Evolutionary conservation across 2,329 filamentous ascomycete genomes (phyloP).

Genomic region (Paecilomyces sp.): DNA sequence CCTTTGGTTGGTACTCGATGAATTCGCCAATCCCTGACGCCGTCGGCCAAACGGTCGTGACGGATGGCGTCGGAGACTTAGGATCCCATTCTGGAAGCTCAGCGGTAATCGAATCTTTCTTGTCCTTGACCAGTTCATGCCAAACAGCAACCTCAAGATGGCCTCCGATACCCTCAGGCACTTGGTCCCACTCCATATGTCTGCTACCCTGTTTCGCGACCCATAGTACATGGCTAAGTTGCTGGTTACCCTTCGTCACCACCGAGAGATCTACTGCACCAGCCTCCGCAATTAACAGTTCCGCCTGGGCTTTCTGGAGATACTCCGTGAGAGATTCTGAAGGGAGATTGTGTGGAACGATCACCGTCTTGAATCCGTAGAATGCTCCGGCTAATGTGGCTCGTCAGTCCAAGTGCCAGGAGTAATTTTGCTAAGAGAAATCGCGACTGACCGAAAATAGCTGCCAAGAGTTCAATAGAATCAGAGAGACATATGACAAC

Average conservation of each 20-base stretch:
- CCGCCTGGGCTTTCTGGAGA: slow-evolving; percentile 65
- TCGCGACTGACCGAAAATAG: slow-evolving; percentile 58
- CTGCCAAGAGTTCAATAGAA: slow-evolving; percentile 76
- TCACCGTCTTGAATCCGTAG: slow-evolving; percentile 75
- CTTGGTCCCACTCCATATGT: slow-evolving; percentile 93
- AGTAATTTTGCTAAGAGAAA: neutral
- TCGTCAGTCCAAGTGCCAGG: slow-evolving; percentile 6
- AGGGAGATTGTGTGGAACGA: slow-evolving; percentile 75
- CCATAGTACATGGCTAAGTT: slow-evolving; percentile 76
- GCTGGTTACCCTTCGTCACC: slow-evolving; percentile 61
- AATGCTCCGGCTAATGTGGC: slow-evolving; percentile 64
- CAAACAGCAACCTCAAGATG: slow-evolving; percentile 80
- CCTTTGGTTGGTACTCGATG: slow-evolving; percentile 69
- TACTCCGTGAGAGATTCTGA: slow-evolving; percentile 63
- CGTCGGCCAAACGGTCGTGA: slow-evolving; percentile 36
- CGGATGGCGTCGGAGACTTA: slow-evolving; percentile 39
- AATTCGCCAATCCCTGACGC: slow-evolving; percentile 54
- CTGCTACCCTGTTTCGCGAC: slow-evolving; percentile 84
- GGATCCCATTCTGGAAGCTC: slow-evolving; percentile 60
- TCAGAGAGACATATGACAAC: slow-evolving; percentile 91
- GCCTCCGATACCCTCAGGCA: slow-evolving; percentile 68
- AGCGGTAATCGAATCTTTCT: slow-evolving; percentile 48
- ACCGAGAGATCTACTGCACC: slow-evolving; percentile 77
- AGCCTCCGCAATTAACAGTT: slow-evolving; percentile 76
- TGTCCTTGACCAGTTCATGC: slow-evolving; percentile 78